Percentiles rank a stretch among this genome's conserved stretches.
Conservation (phyloP, 2,329 filamentous ascomycete genomes). For the Phialophora chinensis region DNA sequence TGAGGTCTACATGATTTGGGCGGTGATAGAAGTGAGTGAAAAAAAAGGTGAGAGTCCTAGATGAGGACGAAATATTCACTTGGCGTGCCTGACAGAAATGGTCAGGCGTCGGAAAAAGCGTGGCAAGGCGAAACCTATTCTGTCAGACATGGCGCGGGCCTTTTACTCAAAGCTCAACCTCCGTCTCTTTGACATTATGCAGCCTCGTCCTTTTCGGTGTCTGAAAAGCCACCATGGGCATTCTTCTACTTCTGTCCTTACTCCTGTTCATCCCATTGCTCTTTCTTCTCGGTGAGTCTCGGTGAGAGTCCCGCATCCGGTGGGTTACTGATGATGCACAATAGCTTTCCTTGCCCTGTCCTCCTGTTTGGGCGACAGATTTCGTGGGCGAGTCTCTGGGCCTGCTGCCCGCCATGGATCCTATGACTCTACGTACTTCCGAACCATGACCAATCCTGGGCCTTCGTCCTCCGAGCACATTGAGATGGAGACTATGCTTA, state of each 20-base stretch:
- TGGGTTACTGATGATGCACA: constrained; percentile 7
- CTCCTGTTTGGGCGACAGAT: constrained; percentile 60
- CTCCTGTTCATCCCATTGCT: constrained; percentile 33
- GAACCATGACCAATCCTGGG: constrained; percentile 61
- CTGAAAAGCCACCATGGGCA: constrained; percentile 21
- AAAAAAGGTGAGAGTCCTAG: not conserved
- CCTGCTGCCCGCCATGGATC: constrained; percentile 52
- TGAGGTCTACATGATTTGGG: constrained; percentile 28
- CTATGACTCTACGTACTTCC: constrained; percentile 63
- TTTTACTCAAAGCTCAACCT: constrained; percentile 1
- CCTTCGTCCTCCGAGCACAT: constrained; percentile 66
- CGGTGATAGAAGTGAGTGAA: constrained; percentile 3
- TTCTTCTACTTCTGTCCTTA: constrained; percentile 32
- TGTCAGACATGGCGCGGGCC: constrained; percentile 1
- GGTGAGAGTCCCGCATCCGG: not conserved
- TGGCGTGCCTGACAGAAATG: constrained; percentile 10
- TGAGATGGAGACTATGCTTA: constrained; percentile 66
- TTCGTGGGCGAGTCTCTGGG: constrained; percentile 56
- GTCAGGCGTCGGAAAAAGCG: not conserved
- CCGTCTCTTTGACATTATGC: not conserved
- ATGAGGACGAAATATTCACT: constrained; percentile 11
- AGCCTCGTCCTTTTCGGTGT: not conserved
- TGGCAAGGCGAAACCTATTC: not conserved
- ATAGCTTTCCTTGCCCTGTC: constrained; percentile 60
- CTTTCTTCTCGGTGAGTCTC: constrained; percentile 32